Base-by-base conservation (phyloP, 2,329 filamentous ascomycete genomes). In the Beauveria scarabaeidicola region DNA sequence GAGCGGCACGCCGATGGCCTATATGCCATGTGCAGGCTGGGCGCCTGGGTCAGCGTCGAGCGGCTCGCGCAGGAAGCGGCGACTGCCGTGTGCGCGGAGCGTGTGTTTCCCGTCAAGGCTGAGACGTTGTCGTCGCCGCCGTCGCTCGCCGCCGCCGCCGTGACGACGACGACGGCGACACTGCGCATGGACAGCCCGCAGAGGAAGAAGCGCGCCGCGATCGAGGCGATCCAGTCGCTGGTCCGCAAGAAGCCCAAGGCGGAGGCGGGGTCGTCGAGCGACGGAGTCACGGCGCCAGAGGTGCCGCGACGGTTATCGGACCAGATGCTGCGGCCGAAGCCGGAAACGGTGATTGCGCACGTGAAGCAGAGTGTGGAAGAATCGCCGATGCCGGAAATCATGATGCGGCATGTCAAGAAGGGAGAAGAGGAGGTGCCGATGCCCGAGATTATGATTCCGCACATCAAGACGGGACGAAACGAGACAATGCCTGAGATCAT, bases 21-120 rank as follows among this genome's bases (percentile, higher is more conserved):
- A 3, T 92, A 89, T 69, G 81, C 83, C 11, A 69, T 90, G 27
- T 91, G 86, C 70, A 85, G 82, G 66, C 74, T 94, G 47, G 86
- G 83, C 2, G 71, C 75, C 21, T 90, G 87, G 86, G 78, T 89
- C 23, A 81, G 85, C 62, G 68, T 87, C 55, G 77, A 80, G 40
- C 73, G 77, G 7, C 73, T 91, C 29, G 72, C 73, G 25, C 69
- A 71, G 11, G 70, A 76, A 43, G 81, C 83, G 43, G 81, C 80
- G 43, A 82, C 80, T 0, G 70, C 68, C 4, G 53, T 71, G 29
- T 72, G 66, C 48, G 66, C 62, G 25, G 67, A 73, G 11, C 71
- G 72, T 11, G 58, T 75, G 8, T 61, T 62, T 8, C 63, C 65
- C 62, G 52, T 58, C 29, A 67, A 64, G 43, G 59, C 65, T 5